These are phyloP conservation scores for Tylopilus rubrobrunneus DNA, from an alignment of 768 basidiomycete genomes.

Conservation along the genomic window DNA sequence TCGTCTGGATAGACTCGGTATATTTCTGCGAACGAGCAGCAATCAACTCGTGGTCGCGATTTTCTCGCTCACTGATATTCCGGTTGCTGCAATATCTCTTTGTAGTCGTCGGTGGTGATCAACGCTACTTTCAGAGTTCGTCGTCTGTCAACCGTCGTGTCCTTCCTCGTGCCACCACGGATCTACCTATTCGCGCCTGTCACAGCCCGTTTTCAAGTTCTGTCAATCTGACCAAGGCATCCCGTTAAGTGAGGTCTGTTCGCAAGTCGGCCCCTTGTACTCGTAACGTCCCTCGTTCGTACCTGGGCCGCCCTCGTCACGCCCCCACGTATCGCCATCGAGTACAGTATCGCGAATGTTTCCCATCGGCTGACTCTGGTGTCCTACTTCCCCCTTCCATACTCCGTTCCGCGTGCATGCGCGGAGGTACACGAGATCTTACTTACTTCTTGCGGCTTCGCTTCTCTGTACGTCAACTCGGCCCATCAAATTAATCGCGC, in stretches of 20 bases:
- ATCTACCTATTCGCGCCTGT: slow-evolving; percentile 2
- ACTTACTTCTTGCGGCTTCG: slow-evolving; percentile 17
- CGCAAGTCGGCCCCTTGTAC: neutral
- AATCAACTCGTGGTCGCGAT: slow-evolving; percentile 3
- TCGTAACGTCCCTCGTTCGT: neutral
- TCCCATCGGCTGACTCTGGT: slow-evolving; percentile 15
- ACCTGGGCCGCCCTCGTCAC: no score
- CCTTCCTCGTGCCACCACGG: slow-evolving; percentile 8
- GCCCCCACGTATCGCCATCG: slow-evolving; percentile 12
- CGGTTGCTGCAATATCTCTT: neutral
- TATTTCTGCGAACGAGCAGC: slow-evolving; percentile 13
- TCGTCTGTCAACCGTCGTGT: slow-evolving; percentile 13
- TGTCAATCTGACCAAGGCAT: slow-evolving; percentile 6
- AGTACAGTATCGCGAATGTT: slow-evolving; percentile 2
- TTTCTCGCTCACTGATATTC: neutral
- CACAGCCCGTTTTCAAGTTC: neutral
- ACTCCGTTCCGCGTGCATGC: slow-evolving; percentile 18
- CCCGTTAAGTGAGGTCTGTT: slow-evolving; percentile 4
- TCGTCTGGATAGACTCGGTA: slow-evolving; percentile 4
- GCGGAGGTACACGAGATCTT: slow-evolving; percentile 24
- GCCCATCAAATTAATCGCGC: slow-evolving; percentile 31
- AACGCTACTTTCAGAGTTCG: slow-evolving; percentile 5
- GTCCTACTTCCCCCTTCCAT: slow-evolving; percentile 15
- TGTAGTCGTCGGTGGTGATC: slow-evolving; percentile 5
- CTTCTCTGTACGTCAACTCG: slow-evolving; percentile 37